Base-by-base conservation (phyloP, 768 basidiomycete genomes). In the Chalciporus piperatus region DNA sequence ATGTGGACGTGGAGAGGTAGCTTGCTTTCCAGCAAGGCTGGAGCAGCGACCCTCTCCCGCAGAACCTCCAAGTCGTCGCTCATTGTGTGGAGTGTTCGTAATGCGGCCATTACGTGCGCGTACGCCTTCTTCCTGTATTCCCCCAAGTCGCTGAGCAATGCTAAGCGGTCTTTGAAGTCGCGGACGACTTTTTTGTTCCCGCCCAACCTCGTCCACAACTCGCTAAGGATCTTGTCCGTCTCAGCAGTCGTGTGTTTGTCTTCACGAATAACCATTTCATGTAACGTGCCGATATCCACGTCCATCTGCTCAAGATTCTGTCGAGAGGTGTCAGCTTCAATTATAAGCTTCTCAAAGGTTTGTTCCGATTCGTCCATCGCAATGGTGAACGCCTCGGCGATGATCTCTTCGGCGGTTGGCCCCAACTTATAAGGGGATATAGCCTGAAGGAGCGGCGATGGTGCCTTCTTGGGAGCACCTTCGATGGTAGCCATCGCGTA, bases 1-100 rank as follows among this genome's bases (percentile, higher is more conserved):
- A 91, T 82, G 58, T 91, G 88, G 19, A 90, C 87, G 51, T 85
- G 83, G 4, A 85, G 71, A 4, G 88, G 85, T 14, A 89, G 73
- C 38, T 70, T 71, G n/a, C 78, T 67, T 5, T 80, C 82, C 11
- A 79, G 64, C 5, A 91, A 67, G 45, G 82, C 81, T 1, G 89
- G 88, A 28, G 81, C 78, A 4, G 86, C 78, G 1, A 88, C 85
- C 16, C 85, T 74, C 61, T 88, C 85, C 54, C 89, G 74, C 53
- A 92, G 68, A 40, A 88, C 87, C 62, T 88, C 87, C 75, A 91
- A 82, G 55, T 90, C 87, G 32, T 79, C 82, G 56, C 79, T 80
- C 82, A 90, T 79, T 35, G 72, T 71, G 25, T 80, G 69, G 54
- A 92, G 68, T 10, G 81, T 75, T 46, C 83, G 82, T 59, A 87